Evolutionary conservation across 805 yeast genomes (phyloP), one percentile per base, ranked within the genome.

Genomic region (Pichia scutulata): DNA sequence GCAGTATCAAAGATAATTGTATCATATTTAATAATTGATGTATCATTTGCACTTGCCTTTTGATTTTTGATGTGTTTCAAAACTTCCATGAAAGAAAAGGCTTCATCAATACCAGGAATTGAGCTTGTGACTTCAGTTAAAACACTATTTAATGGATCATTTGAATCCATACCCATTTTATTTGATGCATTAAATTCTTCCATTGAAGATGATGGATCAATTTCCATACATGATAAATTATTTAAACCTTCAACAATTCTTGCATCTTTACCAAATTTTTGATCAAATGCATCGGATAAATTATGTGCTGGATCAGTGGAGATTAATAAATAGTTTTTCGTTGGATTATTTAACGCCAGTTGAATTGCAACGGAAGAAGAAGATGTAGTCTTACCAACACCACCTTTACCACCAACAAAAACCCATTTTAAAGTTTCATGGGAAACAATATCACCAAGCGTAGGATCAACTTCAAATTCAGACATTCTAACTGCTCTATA

Each of bases 241-340:
- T 78, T 63, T 70, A 92, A 76, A 1, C 98, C 98, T 28, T 92
- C 87, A 26, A 93, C 98, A 50, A 82, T 77, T 65, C 96, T 80
- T 3, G 99, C 98, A 59, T 93, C 99, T 65, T 93, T 93, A 60
- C 95, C 95, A 64, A 93, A 93, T 66, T 93, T 93, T 68, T 93
- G 99, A 66, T 97, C 96, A 70, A 93, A 93, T 2, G 99, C 99
- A 68, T 93, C 99, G 41, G 96, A 86, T 59, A 93, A 75, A 65
- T 93, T 93, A 70, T 93, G 99, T 5, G 99, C 99, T 13, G 99
- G 99, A 70, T 93, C 99, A 1, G 98, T 90, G 30, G 97, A 90
- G 60, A 93, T 93, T 60, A 93, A 74, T 54, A 93, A 74, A 59
- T 89, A 95, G 60, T 86, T 84, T 57, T 89, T 90, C 18, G 67